Evolutionary conservation across 2,329 filamentous ascomycete species (phyloP).

Genomic region (Alternaria sp.): DNA sequence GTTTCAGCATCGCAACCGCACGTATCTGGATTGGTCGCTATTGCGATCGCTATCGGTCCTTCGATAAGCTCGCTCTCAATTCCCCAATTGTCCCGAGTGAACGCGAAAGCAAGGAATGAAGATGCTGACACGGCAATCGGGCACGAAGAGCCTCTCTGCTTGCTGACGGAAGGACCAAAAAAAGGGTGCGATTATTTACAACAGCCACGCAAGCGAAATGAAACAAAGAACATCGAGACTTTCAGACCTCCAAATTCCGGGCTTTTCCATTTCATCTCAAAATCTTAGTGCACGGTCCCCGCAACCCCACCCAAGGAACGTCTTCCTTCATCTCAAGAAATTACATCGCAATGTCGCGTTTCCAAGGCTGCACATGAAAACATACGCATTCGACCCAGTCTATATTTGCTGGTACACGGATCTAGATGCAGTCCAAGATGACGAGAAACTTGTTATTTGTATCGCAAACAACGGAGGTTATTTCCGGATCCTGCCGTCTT

Average conservation of each 20-base stretch:
- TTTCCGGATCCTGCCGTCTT: slow-evolving; percentile 10
- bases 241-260: slow-evolving; percentile 38
- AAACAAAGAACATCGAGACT: slow-evolving; percentile 29
- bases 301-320: slow-evolving; percentile 32
- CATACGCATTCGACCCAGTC: slow-evolving; percentile 21
- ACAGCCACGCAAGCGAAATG: slow-evolving; percentile 50
- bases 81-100: slow-evolving; percentile 12
- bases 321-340: slow-evolving; percentile 46
- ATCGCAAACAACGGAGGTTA: slow-evolving; percentile 5
- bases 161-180: background rate
- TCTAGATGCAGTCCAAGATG: slow-evolving; percentile 2
- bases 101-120: slow-evolving; percentile 18
- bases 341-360: slow-evolving; percentile 43
- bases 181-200: slow-evolving; percentile 26
- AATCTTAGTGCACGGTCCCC: slow-evolving; percentile 40
- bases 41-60: slow-evolving; percentile 16
- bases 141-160: background rate
- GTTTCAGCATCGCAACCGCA: slow-evolving; percentile 35
- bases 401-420: slow-evolving; percentile 12
- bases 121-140: slow-evolving; percentile 6
- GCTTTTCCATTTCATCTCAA: slow-evolving; percentile 35
- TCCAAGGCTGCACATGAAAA: slow-evolving; percentile 17
- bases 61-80: slow-evolving; percentile 22
- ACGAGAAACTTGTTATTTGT: background rate
- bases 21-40: slow-evolving; percentile 25